Evolutionary conservation across 1,284 basidiomycete species (phyloP).

Genomic region (Malassezia dermatis): DNA sequence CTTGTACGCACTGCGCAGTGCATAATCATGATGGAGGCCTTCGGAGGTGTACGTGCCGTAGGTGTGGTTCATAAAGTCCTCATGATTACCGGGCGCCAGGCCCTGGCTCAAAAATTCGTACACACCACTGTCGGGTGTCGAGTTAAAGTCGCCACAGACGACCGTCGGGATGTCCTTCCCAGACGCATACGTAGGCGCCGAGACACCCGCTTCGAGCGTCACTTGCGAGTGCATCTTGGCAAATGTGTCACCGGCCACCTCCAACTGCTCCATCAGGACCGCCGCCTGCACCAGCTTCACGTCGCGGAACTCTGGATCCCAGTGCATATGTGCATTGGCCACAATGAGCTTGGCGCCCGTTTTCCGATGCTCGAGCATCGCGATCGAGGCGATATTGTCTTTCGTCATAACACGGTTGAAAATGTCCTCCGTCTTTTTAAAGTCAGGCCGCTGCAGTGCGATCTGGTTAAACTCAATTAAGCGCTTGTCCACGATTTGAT

Average conservation of each 20-base stretch:
- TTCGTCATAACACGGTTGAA: slow-evolving; percentile 95
- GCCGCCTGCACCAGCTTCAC: slow-evolving; percentile 95
- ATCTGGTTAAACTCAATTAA: slow-evolving; percentile 88
- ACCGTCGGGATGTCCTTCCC: slow-evolving; percentile 81
- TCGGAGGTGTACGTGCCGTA: slow-evolving; percentile 90
- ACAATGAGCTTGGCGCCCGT: slow-evolving; percentile 80
- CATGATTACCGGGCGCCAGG: slow-evolving; percentile 58
- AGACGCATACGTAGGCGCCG: slow-evolving; percentile 61
- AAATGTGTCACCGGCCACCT: slow-evolving; percentile 76
- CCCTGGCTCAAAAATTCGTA: slow-evolving; percentile 82
- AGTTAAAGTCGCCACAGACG: slow-evolving; percentile 92
- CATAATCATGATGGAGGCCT: slow-evolving; percentile 68
- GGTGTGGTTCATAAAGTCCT: slow-evolving; percentile 81
- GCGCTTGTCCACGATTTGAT: slow-evolving; percentile 83
- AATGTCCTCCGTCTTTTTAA: slow-evolving; percentile 98
- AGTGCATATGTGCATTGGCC: slow-evolving; percentile 83
- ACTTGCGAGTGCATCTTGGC: slow-evolving; percentile 67
- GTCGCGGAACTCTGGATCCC: slow-evolving; percentile 85
- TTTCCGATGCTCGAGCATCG: slow-evolving; percentile 72
- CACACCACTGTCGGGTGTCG: slow-evolving; percentile 72
- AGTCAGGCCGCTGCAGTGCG: slow-evolving; percentile 84
- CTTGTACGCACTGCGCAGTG: slow-evolving; percentile 70
- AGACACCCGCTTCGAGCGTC: slow-evolving; percentile 46
- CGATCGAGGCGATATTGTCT: slow-evolving; percentile 84
- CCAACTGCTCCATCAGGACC: slow-evolving; percentile 81